Conservation (phyloP, 306 rosid genomes). For the Arachis stenosperma region DNA sequence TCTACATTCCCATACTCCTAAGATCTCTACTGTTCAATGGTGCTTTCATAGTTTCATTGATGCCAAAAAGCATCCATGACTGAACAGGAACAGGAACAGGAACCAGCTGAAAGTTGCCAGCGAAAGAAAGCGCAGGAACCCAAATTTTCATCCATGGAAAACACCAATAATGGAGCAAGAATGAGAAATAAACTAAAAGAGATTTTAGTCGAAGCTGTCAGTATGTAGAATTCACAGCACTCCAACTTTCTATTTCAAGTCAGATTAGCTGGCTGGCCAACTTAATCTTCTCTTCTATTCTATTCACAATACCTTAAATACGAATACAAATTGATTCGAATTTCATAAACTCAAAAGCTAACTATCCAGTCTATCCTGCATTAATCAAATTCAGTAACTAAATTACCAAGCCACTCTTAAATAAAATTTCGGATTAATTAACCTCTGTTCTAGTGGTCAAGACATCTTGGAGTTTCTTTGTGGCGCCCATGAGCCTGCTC, state of each 20-base stretch:
- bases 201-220: neutral
- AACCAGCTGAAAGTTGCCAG: too few species aligned
- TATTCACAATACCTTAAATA: neutral
- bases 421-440: slow-evolving; percentile 13
- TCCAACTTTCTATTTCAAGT: neutral
- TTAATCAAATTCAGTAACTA: neutral
- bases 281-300: neutral
- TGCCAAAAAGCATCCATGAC: too few species aligned
- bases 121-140: too few species aligned
- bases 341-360: neutral
- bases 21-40: too few species aligned
- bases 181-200: neutral
- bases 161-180: too few species aligned
- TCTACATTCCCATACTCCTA: too few species aligned
- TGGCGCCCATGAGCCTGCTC: slow-evolving; percentile 82
- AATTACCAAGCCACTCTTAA: neutral
- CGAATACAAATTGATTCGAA: neutral
- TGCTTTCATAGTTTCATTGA: too few species aligned
- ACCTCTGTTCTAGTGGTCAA: slow-evolving; percentile 89
- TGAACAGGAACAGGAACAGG: too few species aligned
- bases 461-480: slow-evolving; percentile 81
- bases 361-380: neutral
- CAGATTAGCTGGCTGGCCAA: neutral
- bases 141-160: too few species aligned
- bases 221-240: neutral